A percentile compares a stretch with the other conserved stretches of the same genome.
These are phyloP conservation scores for Sporothrix brunneoviolacea DNA, from an alignment of 2,329 filamentous ascomycete species.

Conservation along the genomic window DNA sequence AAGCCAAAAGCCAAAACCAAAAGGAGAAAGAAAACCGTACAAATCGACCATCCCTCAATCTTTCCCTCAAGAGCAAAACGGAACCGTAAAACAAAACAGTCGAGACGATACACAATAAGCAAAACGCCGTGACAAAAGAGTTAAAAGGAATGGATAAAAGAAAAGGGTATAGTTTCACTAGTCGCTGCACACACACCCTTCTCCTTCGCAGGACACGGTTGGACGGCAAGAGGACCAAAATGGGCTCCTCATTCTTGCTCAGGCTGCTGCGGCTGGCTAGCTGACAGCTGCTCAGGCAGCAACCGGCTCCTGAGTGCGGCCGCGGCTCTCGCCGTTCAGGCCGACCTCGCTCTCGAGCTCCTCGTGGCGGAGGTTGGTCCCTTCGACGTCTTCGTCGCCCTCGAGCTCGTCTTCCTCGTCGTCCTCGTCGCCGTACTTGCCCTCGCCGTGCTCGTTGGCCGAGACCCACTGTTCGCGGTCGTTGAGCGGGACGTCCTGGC, in stretches of 20 bases:
- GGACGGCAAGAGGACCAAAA: neutral
- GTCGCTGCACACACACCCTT: neutral
- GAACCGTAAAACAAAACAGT: neutral
- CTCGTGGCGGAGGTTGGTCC: slow-evolving; percentile 20
- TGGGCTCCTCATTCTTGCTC: neutral
- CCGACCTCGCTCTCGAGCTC: slow-evolving; percentile 46
- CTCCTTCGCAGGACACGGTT: too few species aligned
- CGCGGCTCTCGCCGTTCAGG: slow-evolving; percentile 50
- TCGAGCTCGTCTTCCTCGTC: slow-evolving; percentile 49
- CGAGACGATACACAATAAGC: neutral
- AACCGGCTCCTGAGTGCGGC: slow-evolving; percentile 47
- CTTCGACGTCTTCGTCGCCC: slow-evolving; percentile 24
- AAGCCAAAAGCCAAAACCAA: neutral
- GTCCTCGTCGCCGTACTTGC: slow-evolving; percentile 59
- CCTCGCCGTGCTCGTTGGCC: slow-evolving; percentile 56
- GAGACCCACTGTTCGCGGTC: slow-evolving; percentile 81
- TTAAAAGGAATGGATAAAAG: neutral
- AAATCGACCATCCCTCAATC: neutral
- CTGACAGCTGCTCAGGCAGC: slow-evolving; percentile 36
- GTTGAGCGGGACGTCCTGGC: slow-evolving; percentile 72
- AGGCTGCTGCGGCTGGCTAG: too few species aligned
- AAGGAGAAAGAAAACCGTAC: neutral
- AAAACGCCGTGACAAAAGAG: neutral
- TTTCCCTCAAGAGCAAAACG: too few species aligned
- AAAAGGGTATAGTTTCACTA: neutral